Conservation (phyloP, 148 eudicot genomes). For the Silene conica region DNA sequence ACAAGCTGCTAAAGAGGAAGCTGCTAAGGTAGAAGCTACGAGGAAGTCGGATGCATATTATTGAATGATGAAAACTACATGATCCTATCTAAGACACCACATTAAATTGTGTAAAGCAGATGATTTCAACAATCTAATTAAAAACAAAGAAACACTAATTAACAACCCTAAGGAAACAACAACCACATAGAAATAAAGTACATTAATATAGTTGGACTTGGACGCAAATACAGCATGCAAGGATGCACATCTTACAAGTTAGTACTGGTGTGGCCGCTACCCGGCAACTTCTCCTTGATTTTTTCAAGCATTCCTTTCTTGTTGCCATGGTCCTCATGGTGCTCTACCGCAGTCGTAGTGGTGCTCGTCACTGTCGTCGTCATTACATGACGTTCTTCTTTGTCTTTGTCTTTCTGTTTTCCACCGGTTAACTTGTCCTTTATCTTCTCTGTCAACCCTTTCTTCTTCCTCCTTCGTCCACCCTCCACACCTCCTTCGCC, state of each 20-base stretch:
- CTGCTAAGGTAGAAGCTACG: too few species aligned
- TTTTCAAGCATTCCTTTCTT: slow-evolving; percentile 68
- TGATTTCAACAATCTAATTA: too few species aligned
- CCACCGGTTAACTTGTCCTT: slow-evolving; percentile 56
- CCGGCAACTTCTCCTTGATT: slow-evolving; percentile 61
- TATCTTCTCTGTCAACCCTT: slow-evolving; percentile 56
- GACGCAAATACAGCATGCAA: too few species aligned
- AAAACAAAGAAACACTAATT: too few species aligned
- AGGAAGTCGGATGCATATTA: too few species aligned
- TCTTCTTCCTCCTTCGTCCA: slow-evolving; percentile 49
- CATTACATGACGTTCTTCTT: slow-evolving; percentile 8
- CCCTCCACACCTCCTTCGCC: slow-evolving; percentile 39
- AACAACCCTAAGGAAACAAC: too few species aligned
- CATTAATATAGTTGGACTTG: too few species aligned
- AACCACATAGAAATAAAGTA: too few species aligned
- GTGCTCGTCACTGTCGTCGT: slow-evolving; percentile 25
- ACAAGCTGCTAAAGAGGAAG: too few species aligned
- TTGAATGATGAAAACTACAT: too few species aligned
- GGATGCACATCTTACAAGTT: not conserved
- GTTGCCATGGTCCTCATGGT: slow-evolving; percentile 47
- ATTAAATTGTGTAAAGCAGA: too few species aligned
- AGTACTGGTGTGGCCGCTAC: slow-evolving; percentile 15
- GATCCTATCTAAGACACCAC: too few species aligned
- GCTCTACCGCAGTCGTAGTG: slow-evolving; percentile 26
- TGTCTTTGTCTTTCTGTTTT: slow-evolving; percentile 35